A percentile compares a stretch with the other conserved stretches of the same genome.
Conservation (phyloP, 1,284 basidiomycete species). For the Cystobasidium pallidum region DNA sequence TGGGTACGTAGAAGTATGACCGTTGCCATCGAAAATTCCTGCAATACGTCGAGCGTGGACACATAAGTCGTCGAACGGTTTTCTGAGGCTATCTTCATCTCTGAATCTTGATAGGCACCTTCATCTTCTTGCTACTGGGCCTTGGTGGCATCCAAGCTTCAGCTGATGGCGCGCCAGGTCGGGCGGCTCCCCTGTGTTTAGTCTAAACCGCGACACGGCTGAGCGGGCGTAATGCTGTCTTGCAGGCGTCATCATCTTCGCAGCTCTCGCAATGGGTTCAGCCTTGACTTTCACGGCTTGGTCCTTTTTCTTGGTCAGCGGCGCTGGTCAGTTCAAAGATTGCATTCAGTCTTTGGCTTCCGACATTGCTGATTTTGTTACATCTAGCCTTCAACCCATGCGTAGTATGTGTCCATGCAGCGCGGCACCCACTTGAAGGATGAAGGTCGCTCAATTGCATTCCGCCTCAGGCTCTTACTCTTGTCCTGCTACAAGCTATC, state of each 20-base stretch:
- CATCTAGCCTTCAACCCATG: slow-evolving; percentile 27
- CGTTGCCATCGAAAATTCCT: neutral
- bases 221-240: neutral
- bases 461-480: slow-evolving; percentile 38
- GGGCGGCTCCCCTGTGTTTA: neutral
- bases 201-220: too few species aligned
- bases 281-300: slow-evolving; percentile 31
- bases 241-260: slow-evolving; percentile 10
- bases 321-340: neutral
- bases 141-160: slow-evolving; percentile 37
- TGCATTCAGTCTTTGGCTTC: too few species aligned
- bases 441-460: too few species aligned
- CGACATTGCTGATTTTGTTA: too few species aligned
- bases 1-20: neutral
- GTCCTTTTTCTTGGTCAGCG: slow-evolving; percentile 35
- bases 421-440: too few species aligned
- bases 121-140: slow-evolving; percentile 37
- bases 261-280: slow-evolving; percentile 27
- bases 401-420: slow-evolving; percentile 6
- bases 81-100: neutral
- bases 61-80: too few species aligned
- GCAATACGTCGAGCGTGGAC: neutral
- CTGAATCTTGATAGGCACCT: slow-evolving; percentile 14
- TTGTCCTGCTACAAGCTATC: slow-evolving; percentile 45
- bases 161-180: neutral